These are phyloP conservation scores for Anisodus acutangulus DNA, from an alignment of 257 asterid genomes.

Conservation along the genomic window DNA sequence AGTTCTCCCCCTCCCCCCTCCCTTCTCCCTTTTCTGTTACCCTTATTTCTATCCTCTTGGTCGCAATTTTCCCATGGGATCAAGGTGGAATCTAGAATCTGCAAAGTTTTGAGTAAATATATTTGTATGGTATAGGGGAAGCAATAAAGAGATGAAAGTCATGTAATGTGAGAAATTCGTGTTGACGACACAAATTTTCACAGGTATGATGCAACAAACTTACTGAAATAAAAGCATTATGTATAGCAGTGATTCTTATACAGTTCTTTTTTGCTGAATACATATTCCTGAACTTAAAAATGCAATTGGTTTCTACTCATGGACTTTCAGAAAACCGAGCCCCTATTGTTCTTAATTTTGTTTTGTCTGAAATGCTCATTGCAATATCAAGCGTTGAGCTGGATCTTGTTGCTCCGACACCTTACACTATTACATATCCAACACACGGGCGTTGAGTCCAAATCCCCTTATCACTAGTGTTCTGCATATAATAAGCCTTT, in stretches of 20 bases:
- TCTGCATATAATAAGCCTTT: constrained; percentile 21
- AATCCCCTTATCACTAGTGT: constrained; percentile 1
- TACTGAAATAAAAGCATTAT: not conserved
- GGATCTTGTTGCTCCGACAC: not conserved
- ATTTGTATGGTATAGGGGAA: constrained; percentile 14
- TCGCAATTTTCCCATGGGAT: constrained; percentile 17
- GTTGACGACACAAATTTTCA: constrained; percentile 2
- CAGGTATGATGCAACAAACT: constrained; percentile 15
- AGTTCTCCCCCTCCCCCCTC: not conserved
- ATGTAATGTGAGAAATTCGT: constrained; percentile 2
- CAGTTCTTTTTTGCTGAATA: constrained; percentile 19
- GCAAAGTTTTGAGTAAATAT: constrained; percentile 24
- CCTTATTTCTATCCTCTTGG: constrained; percentile 12
- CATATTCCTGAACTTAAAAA: not conserved
- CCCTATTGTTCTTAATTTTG: constrained; percentile 9
- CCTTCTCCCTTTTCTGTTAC: not conserved
- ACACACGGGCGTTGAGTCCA: not conserved
- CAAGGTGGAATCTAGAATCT: constrained; percentile 4
- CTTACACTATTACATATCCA: not conserved
- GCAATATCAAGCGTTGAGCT: not conserved
- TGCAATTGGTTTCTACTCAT: not conserved
- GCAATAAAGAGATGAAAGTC: constrained; percentile 10
- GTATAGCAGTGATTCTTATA: constrained; percentile 21
- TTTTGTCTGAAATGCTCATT: constrained; percentile 2
- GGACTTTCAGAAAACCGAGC: not conserved